These are phyloP conservation scores for Betula pendula DNA, from an alignment of 306 rosid species.

Conservation along the genomic window DNA sequence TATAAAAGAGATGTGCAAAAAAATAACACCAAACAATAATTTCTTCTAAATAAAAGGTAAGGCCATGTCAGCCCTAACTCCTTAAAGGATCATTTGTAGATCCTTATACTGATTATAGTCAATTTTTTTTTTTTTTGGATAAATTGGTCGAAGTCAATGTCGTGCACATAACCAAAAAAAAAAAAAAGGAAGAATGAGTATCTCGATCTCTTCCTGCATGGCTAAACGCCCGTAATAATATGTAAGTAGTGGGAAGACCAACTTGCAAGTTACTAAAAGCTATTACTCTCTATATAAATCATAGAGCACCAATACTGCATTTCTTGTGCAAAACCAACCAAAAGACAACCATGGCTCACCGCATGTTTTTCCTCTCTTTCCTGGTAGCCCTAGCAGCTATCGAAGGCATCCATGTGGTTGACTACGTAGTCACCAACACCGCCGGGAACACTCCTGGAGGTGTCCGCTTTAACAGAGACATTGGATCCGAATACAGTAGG, in stretches of 20 bases:
- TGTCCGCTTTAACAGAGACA: conserved; percentile 26
- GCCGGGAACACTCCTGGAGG: conserved; percentile 32
- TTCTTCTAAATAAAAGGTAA: too few relatives aligned
- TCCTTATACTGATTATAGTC: too few relatives aligned
- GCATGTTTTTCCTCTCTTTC: conserved; percentile 19
- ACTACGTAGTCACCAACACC: conserved; percentile 26
- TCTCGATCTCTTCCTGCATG: not conserved
- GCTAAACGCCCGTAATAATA: not conserved
- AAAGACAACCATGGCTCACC: conserved; percentile 31
- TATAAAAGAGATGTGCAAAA: too few relatives aligned
- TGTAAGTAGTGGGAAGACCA: not conserved
- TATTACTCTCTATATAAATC: not conserved
- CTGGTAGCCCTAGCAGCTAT: conserved; percentile 23
- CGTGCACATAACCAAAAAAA: not conserved
- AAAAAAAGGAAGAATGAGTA: too few relatives aligned
- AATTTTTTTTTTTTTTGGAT: too few relatives aligned
- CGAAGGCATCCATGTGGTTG: conserved; percentile 7
- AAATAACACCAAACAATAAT: too few relatives aligned
- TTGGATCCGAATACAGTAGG: conserved; percentile 32
- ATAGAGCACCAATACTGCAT: not conserved
- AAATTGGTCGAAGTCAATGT: not conserved
- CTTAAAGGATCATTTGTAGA: too few relatives aligned
- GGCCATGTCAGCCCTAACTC: too few relatives aligned
- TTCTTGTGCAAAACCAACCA: not conserved
- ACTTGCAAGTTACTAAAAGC: not conserved